These are phyloP conservation scores for Mariannaea sp. DNA, from an alignment of 2,329 filamentous ascomycete species.

Conservation along the genomic window DNA sequence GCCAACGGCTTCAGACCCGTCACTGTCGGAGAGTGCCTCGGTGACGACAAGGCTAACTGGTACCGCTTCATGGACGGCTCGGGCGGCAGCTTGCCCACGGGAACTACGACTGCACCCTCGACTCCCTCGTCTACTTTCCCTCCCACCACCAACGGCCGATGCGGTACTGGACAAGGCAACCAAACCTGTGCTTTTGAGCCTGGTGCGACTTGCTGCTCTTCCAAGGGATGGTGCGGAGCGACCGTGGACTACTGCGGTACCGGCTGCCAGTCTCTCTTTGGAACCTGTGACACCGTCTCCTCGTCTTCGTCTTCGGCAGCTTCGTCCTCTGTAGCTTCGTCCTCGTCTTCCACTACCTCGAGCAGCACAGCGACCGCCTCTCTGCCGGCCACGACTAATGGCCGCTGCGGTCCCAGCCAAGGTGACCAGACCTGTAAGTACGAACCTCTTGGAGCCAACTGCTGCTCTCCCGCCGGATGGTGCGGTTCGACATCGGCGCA, in stretches of 20 bases:
- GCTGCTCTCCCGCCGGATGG: constrained; percentile 34
- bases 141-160: constrained; percentile 33
- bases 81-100: constrained; percentile 24
- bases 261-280: constrained; percentile 45
- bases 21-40: constrained; percentile 57
- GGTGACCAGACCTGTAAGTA: constrained; percentile 29
- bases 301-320: not conserved
- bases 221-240: constrained; percentile 45
- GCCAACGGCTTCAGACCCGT: constrained; percentile 51
- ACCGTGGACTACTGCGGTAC: constrained; percentile 46
- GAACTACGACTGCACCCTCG: constrained; percentile 4
- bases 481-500: constrained; percentile 49
- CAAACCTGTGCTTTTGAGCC: constrained; percentile 33
- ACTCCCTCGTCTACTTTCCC: constrained; percentile 4
- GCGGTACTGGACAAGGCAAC: constrained; percentile 32
- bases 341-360: not conserved
- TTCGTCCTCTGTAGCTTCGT: too few species aligned
- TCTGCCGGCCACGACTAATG: constrained; percentile 30
- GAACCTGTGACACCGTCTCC: constrained; percentile 28
- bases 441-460: constrained; percentile 25
- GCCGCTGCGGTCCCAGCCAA: constrained; percentile 33
- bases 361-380: constrained; percentile 21
- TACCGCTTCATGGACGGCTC: constrained; percentile 43
- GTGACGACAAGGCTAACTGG: constrained; percentile 58
- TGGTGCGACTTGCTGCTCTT: constrained; percentile 39